phyloP scores from a whole-genome alignment of 2,329 filamentous ascomycete species.

The Talaromyces sp. region DNA sequence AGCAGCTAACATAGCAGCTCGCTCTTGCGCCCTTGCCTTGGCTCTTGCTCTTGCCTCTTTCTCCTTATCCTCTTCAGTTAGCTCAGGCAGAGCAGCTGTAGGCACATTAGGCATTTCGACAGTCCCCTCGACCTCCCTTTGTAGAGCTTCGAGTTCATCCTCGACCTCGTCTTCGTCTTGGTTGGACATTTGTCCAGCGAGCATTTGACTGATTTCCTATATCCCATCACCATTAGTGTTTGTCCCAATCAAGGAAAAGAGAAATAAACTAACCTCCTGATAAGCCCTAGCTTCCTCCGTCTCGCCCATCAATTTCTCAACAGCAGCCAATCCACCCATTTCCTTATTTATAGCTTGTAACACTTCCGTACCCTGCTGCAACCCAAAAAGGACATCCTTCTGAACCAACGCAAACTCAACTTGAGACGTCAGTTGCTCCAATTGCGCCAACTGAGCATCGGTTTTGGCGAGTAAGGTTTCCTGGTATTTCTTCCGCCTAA shows the following conservation, averaged over 20 bases:
- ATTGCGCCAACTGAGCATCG: conserved; percentile 87
- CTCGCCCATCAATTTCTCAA: conserved; percentile 94
- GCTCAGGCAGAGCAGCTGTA: conserved; percentile 32
- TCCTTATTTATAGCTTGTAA: conserved; percentile 88
- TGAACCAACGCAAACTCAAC: conserved; percentile 97
- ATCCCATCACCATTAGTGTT: not conserved
- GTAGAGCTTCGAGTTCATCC: conserved; percentile 83
- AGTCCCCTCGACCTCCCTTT: conserved; percentile 56
- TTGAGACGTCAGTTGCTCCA: conserved; percentile 81
- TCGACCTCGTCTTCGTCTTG: conserved; percentile 98
- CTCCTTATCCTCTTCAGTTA: conserved; percentile 29
- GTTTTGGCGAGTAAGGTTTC: conserved; percentile 85
- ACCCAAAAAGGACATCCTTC: conserved; percentile 89
- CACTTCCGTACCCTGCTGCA: conserved; percentile 88
- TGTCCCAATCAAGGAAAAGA: not conserved
- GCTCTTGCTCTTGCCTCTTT: conserved; percentile 35
- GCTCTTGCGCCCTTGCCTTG: conserved; percentile 32
- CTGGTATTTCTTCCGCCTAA: conserved; percentile 96
- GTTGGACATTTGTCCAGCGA: conserved; percentile 83
- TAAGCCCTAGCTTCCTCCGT: conserved; percentile 87
- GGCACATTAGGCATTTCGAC: conserved; percentile 41
- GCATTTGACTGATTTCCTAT: conserved; percentile 88
- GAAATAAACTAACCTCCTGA: conserved; percentile 64
- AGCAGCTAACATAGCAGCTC: conserved; percentile 30
- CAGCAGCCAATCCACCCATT: conserved; percentile 91